Conservation (phyloP, 208 protist genomes). For the Trypanosoma scelopori region DNA sequence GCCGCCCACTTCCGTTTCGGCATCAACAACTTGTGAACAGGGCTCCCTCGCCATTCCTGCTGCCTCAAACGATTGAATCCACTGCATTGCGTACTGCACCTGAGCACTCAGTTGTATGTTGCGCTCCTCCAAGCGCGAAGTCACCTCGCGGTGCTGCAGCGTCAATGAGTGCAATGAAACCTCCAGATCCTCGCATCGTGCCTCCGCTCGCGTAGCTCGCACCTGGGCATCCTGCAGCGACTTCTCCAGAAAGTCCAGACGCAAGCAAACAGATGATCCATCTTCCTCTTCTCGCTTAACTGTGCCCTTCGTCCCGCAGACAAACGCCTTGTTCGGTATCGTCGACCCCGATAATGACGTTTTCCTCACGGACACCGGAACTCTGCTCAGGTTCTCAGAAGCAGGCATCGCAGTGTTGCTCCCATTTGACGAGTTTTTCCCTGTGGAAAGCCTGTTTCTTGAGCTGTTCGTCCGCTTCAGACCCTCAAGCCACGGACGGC, state of each 20-base stretch:
- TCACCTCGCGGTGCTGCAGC: conserved; percentile 18
- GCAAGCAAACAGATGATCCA: conserved; percentile 6
- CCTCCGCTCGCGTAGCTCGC: conserved; percentile 33
- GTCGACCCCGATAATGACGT: neutral
- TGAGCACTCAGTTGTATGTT: conserved; percentile 27
- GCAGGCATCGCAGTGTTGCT: neutral
- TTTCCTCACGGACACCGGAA: neutral
- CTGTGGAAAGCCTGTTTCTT: neutral
- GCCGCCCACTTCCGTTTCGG: neutral
- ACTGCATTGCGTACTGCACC: conserved; percentile 33
- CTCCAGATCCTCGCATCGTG: conserved; percentile 33
- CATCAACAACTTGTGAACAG: neutral
- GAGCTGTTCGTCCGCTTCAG: conserved; percentile 3
- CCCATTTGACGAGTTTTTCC: neutral
- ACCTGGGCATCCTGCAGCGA: conserved; percentile 23
- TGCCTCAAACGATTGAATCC: neutral
- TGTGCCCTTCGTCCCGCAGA: neutral
- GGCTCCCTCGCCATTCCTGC: neutral
- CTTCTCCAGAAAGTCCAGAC: conserved; percentile 21
- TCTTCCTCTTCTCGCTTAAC: neutral
- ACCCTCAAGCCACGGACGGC: conserved; percentile 16
- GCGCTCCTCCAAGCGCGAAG: conserved; percentile 22
- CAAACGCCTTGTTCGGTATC: neutral
- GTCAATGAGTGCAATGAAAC: conserved; percentile 22
- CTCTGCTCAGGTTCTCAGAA: neutral